Percentiles rank a stretch among this genome's conserved stretches.
These are phyloP conservation scores for Zopfia rhizophila DNA, from an alignment of 2,329 filamentous ascomycete species.

Conservation along the genomic window DNA sequence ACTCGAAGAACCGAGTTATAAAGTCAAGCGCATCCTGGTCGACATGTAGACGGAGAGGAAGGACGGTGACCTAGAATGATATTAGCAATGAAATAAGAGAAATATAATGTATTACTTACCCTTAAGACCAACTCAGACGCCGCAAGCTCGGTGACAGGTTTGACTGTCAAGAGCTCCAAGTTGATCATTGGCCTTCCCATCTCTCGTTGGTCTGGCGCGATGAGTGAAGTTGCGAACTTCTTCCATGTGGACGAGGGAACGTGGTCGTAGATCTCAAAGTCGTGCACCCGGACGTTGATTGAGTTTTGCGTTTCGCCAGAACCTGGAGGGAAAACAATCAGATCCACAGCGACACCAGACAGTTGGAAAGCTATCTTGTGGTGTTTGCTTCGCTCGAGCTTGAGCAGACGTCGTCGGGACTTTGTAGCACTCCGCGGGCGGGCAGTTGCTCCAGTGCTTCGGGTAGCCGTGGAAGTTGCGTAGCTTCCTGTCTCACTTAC, in stretches of 20 bases:
- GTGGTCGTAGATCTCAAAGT: slow-evolving; percentile 93
- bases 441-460: slow-evolving; percentile 44
- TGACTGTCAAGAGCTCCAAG: slow-evolving; percentile 86
- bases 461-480: slow-evolving; percentile 69
- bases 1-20: slow-evolving; percentile 96
- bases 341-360: slow-evolving; percentile 81
- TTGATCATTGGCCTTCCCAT: slow-evolving; percentile 90
- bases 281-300: slow-evolving; percentile 81
- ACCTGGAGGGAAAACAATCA: slow-evolving; percentile 80
- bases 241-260: slow-evolving; percentile 97
- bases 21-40: slow-evolving; percentile 98
- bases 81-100: slow-evolving; percentile 25
- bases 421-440: slow-evolving; percentile 57
- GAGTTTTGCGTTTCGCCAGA: slow-evolving; percentile 87
- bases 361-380: slow-evolving; percentile 98
- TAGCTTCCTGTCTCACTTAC: slow-evolving; percentile 90
- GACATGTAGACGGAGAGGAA: slow-evolving; percentile 90
- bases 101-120: slow-evolving; percentile 59
- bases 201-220: slow-evolving; percentile 86
- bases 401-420: slow-evolving; percentile 65
- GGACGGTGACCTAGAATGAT: slow-evolving; percentile 66
- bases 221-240: slow-evolving; percentile 95
- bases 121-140: slow-evolving; percentile 90
- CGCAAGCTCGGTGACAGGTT: slow-evolving; percentile 82
- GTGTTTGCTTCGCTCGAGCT: slow-evolving; percentile 83